Base-by-base conservation (phyloP, 768 basidiomycete genomes). In the Pleurotus sapidus region DNA sequence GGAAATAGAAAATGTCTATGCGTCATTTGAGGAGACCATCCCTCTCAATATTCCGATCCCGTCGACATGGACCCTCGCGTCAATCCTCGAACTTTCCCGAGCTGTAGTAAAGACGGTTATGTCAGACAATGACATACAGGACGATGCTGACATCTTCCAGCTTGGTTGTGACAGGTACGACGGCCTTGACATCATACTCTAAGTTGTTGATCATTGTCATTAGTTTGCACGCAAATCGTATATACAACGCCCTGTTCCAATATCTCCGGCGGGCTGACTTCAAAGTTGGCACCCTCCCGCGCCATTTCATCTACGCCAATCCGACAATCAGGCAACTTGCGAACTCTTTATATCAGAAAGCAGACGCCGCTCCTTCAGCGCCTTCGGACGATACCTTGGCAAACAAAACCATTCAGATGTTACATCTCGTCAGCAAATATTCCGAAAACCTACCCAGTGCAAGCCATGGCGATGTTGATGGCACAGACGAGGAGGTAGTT, bases 151-250 rank as follows among this genome's bases (percentile, higher is more conserved):
- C 49, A 25, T 77, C 18, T 74, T 74, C 60, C 63, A 62, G 37
- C 53, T 70, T 39, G 72, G 74, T 6, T 69, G 72, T 49, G 73
- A 73, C 54, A 72, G 71, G 70, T 71, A 49, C 7, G 56, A n/a
- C 39, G 9, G n/a, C 43, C 5, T 24, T 38, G 14, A 30, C 15
- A 34, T 30, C 45, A 20, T 39, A 37, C 15, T 43, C 46, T 3
- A 20, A 20, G 20, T 20, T 20, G 20, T 20, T 20, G 20, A 20
- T 11, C 20, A 20, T 20, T 20, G 20, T 11, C 34, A 6, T 8
- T 39, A 77, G 76, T 39, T 25, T 73, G 1, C 66, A 69, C 56
- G 70, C 66, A 15, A 72, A 68, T 3, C 67, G 65, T 49, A 71
- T 74, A 17, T 69, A 72, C 6, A 67, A 69, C 43, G 64, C 68